A percentile compares a stretch with the other conserved stretches of the same genome.
Conservation (phyloP, 1,284 basidiomycete genomes). For the Stereum hirsutum region DNA sequence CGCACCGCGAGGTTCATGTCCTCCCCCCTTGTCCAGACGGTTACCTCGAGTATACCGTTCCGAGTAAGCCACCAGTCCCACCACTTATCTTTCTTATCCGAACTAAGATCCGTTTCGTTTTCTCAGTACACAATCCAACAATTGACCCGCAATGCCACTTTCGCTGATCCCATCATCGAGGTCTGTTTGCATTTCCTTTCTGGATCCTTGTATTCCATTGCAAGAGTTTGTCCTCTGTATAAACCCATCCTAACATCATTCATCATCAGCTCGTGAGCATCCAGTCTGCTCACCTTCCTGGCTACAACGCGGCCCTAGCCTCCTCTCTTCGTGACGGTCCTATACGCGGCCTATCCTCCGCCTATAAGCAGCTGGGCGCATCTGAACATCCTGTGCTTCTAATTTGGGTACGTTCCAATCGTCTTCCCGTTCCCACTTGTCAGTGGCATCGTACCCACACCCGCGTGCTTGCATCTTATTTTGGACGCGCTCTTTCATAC, state of each 20-base stretch:
- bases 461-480: neutral
- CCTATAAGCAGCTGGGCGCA: slow-evolving; percentile 38
- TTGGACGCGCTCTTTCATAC: slow-evolving; percentile 2
- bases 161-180: slow-evolving; percentile 28
- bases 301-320: slow-evolving; percentile 64
- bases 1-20: slow-evolving; percentile 67
- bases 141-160: slow-evolving; percentile 20
- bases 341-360: slow-evolving; percentile 43
- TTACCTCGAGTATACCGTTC: slow-evolving; percentile 51
- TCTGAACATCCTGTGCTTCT: slow-evolving; percentile 40
- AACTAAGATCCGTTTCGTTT: no score
- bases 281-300: slow-evolving; percentile 63
- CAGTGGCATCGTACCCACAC: neutral
- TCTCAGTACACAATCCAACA: no score
- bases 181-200: slow-evolving; percentile 14
- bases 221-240: neutral
- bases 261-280: slow-evolving; percentile 41
- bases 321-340: slow-evolving; percentile 70
- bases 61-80: slow-evolving; percentile 29
- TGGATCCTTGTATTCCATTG: neutral
- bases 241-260: neutral
- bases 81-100: no score
- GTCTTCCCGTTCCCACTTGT: neutral
- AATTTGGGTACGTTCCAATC: slow-evolving; percentile 43
- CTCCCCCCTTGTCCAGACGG: slow-evolving; percentile 52